Conservation (phyloP, 2,329 filamentous ascomycete genomes). For the Sporothrix curviconia region DNA sequence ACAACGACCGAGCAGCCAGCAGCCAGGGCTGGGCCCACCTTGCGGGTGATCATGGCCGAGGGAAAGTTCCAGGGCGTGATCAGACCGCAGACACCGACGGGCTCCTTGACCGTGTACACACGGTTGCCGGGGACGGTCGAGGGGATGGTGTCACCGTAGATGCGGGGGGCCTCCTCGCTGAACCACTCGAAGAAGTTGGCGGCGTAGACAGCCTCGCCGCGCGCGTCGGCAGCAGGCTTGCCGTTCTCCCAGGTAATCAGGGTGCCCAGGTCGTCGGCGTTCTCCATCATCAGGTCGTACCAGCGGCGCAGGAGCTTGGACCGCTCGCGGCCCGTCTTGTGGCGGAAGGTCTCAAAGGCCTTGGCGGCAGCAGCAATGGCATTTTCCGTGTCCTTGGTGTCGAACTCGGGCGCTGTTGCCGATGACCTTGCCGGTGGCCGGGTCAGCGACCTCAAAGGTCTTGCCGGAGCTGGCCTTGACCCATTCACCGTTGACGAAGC, state of each 20-base stretch:
- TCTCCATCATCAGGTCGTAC: conserved; percentile 74
- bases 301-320: conserved; percentile 69
- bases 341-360: conserved; percentile 66
- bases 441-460: conserved; percentile 86
- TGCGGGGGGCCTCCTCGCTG: conserved; percentile 66
- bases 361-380: conserved; percentile 78
- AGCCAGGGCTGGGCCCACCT: conserved; percentile 69
- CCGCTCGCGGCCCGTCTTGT: conserved; percentile 66
- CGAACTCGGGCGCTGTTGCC: conserved; percentile 82
- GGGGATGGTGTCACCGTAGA: conserved; percentile 69
- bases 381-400: conserved; percentile 64
- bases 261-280: conserved; percentile 71
- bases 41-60: conserved; percentile 67
- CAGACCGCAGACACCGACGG: conserved; percentile 74
- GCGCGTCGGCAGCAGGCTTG: conserved; percentile 71
- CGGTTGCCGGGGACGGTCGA: conserved; percentile 64
- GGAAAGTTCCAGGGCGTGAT: conserved; percentile 91
- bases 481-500: conserved; percentile 92
- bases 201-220: conserved; percentile 65
- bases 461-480: conserved; percentile 76
- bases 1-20: conserved; percentile 93
- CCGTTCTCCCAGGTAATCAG: conserved; percentile 89
- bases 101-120: conserved; percentile 75
- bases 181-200: conserved; percentile 78
- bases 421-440: conserved; percentile 73